Conservation (phyloP, 352 stramenopile species). For the Phytophthora melonis region DNA sequence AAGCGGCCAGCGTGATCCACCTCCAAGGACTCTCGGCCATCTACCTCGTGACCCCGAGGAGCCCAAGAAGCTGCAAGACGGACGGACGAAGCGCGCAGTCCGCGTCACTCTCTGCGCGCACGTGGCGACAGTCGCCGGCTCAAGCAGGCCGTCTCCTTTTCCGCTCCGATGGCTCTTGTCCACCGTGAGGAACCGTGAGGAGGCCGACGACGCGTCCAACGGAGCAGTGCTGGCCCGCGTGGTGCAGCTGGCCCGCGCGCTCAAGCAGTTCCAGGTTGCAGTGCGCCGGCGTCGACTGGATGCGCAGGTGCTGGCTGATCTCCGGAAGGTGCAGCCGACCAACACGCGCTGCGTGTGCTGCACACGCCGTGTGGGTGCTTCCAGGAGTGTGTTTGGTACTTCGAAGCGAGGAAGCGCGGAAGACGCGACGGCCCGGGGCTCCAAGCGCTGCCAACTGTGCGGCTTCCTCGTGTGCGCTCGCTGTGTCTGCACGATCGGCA, state of each 20-base stretch:
- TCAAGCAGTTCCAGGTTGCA: slow-evolving; percentile 33
- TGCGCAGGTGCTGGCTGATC: slow-evolving; percentile 43
- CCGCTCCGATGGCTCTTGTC: slow-evolving; percentile 29
- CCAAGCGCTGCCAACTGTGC: slow-evolving; percentile 69
- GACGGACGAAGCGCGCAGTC: slow-evolving; percentile 30
- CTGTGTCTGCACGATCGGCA: slow-evolving; percentile 52
- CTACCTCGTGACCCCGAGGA: slow-evolving; percentile 48
- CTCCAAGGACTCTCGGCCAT: slow-evolving; percentile 36
- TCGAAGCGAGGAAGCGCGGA: slow-evolving; percentile 18
- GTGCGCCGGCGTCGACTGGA: slow-evolving; percentile 47
- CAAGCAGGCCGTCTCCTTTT: slow-evolving; percentile 7
- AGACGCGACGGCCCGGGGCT: slow-evolving; percentile 26
- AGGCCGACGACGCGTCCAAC: slow-evolving; percentile 40
- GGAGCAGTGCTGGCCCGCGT: slow-evolving; percentile 29
- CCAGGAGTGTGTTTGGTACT: slow-evolving; percentile 29
- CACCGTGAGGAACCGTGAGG: slow-evolving; percentile 24
- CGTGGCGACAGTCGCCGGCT: slow-evolving; percentile 25
- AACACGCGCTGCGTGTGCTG: slow-evolving; percentile 43
- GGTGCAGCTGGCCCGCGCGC: slow-evolving; percentile 27
- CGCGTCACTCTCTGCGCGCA: slow-evolving; percentile 53
- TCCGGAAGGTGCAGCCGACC: slow-evolving; percentile 38
- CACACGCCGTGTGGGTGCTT: slow-evolving; percentile 43
- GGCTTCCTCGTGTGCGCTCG: slow-evolving; percentile 65
- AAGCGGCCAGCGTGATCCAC: slow-evolving; percentile 43
- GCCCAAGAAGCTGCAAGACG: slow-evolving; percentile 21